phyloP scores from a whole-genome alignment of 441 rosid species.

The Mallotus japonicus region DNA sequence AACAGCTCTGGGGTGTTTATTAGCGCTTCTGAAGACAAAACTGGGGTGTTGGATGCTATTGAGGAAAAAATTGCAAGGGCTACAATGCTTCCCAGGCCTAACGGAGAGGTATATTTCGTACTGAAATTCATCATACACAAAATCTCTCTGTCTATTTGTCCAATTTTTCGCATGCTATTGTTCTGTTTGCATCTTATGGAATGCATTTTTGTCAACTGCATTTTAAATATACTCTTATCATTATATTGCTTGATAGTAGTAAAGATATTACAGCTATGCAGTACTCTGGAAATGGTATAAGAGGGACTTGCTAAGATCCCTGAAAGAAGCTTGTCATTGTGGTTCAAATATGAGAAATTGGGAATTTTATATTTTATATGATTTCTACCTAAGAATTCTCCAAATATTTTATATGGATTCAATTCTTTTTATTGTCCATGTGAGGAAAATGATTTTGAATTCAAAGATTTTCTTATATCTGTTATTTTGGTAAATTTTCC shows the following conservation, averaged over 20 bases:
- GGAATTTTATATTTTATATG: no score
- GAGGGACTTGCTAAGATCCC: no score
- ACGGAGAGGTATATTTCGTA: slow-evolving; percentile 48
- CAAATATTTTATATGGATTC: no score
- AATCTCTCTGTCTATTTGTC: not conserved
- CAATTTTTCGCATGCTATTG: no score
- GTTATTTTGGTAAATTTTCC: not conserved
- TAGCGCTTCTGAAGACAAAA: slow-evolving; percentile 43
- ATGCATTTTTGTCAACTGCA: no score
- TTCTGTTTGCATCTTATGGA: not conserved
- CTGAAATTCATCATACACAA: not conserved
- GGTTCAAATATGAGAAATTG: no score
- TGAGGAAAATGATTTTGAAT: not conserved
- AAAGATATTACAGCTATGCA: not conserved
- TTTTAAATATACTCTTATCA: no score
- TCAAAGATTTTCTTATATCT: not conserved
- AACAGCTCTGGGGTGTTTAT: slow-evolving; percentile 63
- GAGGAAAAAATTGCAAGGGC: slow-evolving; percentile 67
- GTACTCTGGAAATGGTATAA: not conserved
- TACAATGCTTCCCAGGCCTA: slow-evolving; percentile 46
- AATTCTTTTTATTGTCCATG: not conserved
- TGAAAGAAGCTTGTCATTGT: not conserved
- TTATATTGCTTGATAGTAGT: not conserved
- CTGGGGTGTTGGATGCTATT: slow-evolving; percentile 47
- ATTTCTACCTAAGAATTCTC: not conserved